Percentiles rank a stretch among this genome's conserved stretches.
phyloP scores from a whole-genome alignment of 192 early-diverging fungal genomes.

The Spizellomyces sp. region DNA sequence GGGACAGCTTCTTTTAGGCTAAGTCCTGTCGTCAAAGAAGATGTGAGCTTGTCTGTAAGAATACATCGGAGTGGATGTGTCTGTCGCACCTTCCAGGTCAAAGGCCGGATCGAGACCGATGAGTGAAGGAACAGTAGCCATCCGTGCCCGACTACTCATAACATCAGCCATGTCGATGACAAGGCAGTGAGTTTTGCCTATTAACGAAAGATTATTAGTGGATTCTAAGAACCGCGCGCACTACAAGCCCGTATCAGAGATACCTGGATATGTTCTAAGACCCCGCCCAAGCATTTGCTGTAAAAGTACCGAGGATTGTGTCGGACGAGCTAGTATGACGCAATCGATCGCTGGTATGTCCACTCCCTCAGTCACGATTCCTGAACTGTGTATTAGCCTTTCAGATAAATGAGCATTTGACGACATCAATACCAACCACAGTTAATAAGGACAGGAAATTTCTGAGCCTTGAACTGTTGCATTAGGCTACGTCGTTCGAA shows the following conservation, averaged over 20 bases:
- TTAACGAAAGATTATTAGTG: constrained; percentile 5
- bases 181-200: constrained; percentile 74
- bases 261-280: constrained; percentile 55
- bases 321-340: constrained; percentile 84
- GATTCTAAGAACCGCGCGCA: neutral
- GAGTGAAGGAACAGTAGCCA: constrained; percentile 77
- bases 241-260: neutral
- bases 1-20: neutral
- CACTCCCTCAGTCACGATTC: constrained; percentile 67
- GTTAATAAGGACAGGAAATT: constrained; percentile 82
- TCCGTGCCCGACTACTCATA: constrained; percentile 39
- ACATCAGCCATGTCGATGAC: constrained; percentile 86
- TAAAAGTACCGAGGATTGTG: constrained; percentile 79
- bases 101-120: constrained; percentile 72
- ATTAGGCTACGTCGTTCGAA: constrained; percentile 60
- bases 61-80: neutral
- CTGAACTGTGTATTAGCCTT: neutral
- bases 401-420: neutral
- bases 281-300: constrained; percentile 97
- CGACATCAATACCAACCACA: constrained; percentile 61
- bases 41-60: neutral
- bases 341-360: constrained; percentile 92
- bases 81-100: constrained; percentile 47
- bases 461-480: constrained; percentile 57
- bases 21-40: neutral